Evolutionary conservation across 1,139 yeast genomes (phyloP), one percentile per base, ranked within the genome.

Genomic region (Suhomyces maxii): DNA sequence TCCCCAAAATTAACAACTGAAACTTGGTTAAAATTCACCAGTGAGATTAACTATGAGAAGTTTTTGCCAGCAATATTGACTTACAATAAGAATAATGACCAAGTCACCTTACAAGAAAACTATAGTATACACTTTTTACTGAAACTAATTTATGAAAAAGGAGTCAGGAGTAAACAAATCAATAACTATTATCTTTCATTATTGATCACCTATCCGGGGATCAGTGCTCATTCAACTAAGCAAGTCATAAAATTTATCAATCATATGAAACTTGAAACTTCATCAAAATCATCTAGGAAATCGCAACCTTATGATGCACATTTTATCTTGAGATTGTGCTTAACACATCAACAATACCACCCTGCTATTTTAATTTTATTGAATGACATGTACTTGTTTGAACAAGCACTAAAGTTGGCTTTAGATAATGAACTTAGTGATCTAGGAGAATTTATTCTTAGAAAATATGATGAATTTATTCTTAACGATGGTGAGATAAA

Each of bases 381-480:
- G 1, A 73, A 81, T 46, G 77, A 73, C 47, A 68, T 89, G 69
- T 81, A 77, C 6, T 72, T 86, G 41, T 88, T 77, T 59, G 96
- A 89, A 50, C 93, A 88, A 49, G 98, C 98, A 0, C 82, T 91
- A 36, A 74, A 76, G 42, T 62, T 91, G 49, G 95, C 97, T 0
- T 69, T 93, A 37, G 73, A 79, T 5, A 69, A 83, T 52, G 80
- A 81, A 40, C 70, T 86, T 57, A 68, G 84, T 7, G 85, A 84
- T 18, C 71, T 82, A 40, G 95, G 70, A 1, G 73, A 69, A 40
- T 65, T 63, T 51, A 71, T 74, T 2, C 55, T 75, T 42, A 61
- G 61, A 30, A 66, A 63, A 36, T 71, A 63, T 48, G 75, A 70
- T 49, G 67, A 67, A 46, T 56, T 48, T 42, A 44, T 56, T 7